Conservation (phyloP, 345 rosid species). For the Syzygium jambos region DNA sequence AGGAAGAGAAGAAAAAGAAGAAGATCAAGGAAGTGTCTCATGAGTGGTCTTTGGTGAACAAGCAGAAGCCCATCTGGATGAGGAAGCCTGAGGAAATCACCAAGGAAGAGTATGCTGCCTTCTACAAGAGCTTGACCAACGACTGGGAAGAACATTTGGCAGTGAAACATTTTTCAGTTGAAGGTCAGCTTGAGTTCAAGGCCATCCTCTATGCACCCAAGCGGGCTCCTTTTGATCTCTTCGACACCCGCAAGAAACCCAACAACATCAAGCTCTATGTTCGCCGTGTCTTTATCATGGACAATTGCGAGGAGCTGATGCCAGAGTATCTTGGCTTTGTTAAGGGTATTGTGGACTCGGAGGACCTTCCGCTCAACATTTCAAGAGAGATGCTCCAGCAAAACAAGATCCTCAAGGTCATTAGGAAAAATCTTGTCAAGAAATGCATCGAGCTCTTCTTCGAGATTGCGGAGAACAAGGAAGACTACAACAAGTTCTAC, state of each 20-base stretch:
- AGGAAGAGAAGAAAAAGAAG: constrained; percentile 74
- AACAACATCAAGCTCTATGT: constrained; percentile 94
- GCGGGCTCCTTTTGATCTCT: constrained; percentile 88
- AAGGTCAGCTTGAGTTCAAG: constrained; percentile 92
- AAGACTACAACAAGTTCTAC: constrained; percentile 84
- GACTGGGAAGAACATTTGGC: constrained; percentile 94
- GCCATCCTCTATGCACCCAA: constrained; percentile 84
- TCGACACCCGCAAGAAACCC: constrained; percentile 86
- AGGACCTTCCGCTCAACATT: constrained; percentile 87
- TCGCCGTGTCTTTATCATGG: constrained; percentile 91
- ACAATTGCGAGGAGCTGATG: constrained; percentile 85
- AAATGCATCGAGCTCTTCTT: constrained; percentile 82
- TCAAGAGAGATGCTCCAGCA: constrained; percentile 80
- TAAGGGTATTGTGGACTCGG: constrained; percentile 87
- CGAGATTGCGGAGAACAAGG: constrained; percentile 95
- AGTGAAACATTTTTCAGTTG: constrained; percentile 91
- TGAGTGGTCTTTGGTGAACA: constrained; percentile 80
- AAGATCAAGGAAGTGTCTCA: constrained; percentile 90
- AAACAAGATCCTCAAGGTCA: constrained; percentile 89
- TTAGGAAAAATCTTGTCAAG: constrained; percentile 88
- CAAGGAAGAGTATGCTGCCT: constrained; percentile 88
- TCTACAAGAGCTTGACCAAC: constrained; percentile 88
- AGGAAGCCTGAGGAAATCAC: constrained; percentile 88
- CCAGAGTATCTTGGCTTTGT: constrained; percentile 82
- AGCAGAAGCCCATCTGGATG: constrained; percentile 97